Conservation (phyloP, 805 yeast genomes). For the Pichia heedii region DNA sequence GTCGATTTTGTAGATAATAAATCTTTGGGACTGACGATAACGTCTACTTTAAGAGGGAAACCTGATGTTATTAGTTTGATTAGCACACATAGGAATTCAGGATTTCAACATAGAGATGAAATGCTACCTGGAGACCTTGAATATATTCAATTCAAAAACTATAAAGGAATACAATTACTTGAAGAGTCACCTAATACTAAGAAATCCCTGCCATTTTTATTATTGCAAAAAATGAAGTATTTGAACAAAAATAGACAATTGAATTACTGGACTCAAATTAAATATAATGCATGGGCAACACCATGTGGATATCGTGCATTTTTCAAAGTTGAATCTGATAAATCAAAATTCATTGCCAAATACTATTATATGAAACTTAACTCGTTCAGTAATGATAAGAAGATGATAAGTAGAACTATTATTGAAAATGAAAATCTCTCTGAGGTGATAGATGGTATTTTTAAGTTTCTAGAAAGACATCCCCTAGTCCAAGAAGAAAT, state of each 20-base stretch:
- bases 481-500: not conserved
- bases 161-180: constrained; percentile 22
- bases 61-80: constrained; percentile 5
- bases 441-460: not conserved
- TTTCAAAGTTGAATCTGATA: constrained; percentile 8
- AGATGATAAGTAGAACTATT: not conserved
- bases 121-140: constrained; percentile 16
- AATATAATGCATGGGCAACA: constrained; percentile 8
- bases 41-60: constrained; percentile 19
- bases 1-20: constrained; percentile 67
- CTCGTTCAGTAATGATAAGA: not conserved
- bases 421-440: constrained; percentile 2
- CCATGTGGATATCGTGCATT: constrained; percentile 1
- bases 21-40: constrained; percentile 21
- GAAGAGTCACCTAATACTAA: constrained; percentile 7
- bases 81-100: constrained; percentile 1
- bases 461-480: not conserved
- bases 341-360: not conserved
- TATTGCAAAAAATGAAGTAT: constrained; percentile 9
- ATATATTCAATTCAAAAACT: constrained; percentile 23
- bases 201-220: constrained; percentile 7
- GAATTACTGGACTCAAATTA: constrained; percentile 10
- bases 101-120: constrained; percentile 4
- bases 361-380: not conserved
- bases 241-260: not conserved